phyloP scores from a whole-genome alignment of 2,329 filamentous ascomycete species.

The Ophiocordyceps camponoti-rufipedis region DNA sequence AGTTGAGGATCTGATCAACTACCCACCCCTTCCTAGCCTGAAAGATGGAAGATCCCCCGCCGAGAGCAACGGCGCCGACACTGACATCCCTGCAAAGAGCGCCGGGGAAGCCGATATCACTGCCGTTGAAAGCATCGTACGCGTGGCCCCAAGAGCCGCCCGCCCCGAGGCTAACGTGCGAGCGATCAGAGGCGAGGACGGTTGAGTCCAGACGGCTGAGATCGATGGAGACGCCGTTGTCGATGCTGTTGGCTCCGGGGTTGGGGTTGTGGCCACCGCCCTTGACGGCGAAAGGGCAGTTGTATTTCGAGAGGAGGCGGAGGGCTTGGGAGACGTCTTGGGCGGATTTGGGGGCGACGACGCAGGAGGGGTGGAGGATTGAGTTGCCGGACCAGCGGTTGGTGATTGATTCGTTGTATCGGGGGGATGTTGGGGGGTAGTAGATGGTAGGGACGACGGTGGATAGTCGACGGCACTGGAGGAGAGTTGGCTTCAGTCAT shows the following conservation, averaged over 20 bases:
- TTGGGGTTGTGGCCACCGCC: slow-evolving; percentile 26
- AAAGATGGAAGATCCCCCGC: slow-evolving; percentile 3
- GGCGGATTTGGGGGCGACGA: slow-evolving; percentile 8
- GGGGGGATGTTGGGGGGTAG: not conserved
- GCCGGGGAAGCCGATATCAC: not conserved
- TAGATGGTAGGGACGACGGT: not conserved
- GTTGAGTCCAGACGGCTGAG: slow-evolving; percentile 13
- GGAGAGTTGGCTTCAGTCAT: not conserved
- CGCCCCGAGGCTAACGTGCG: slow-evolving; percentile 16
- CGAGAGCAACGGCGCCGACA: slow-evolving; percentile 6
- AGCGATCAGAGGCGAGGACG: slow-evolving; percentile 1
- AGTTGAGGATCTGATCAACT: slow-evolving; percentile 23
- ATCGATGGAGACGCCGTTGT: slow-evolving; percentile 19
- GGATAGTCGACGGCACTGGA: not conserved
- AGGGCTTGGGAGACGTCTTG: not conserved
- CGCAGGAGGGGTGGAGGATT: slow-evolving; percentile 8
- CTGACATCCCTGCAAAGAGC: slow-evolving; percentile 3
- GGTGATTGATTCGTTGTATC: not conserved
- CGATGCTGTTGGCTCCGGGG: slow-evolving; percentile 18
- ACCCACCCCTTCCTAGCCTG: slow-evolving; percentile 14
- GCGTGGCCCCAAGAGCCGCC: slow-evolving; percentile 11
- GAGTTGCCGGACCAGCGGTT: not conserved
- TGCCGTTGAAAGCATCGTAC: not conserved
- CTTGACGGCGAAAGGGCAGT: slow-evolving; percentile 13
- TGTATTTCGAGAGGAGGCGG: not conserved